Conservation (phyloP, 805 yeast genomes). For the Suhomyces kilbournensis region DNA sequence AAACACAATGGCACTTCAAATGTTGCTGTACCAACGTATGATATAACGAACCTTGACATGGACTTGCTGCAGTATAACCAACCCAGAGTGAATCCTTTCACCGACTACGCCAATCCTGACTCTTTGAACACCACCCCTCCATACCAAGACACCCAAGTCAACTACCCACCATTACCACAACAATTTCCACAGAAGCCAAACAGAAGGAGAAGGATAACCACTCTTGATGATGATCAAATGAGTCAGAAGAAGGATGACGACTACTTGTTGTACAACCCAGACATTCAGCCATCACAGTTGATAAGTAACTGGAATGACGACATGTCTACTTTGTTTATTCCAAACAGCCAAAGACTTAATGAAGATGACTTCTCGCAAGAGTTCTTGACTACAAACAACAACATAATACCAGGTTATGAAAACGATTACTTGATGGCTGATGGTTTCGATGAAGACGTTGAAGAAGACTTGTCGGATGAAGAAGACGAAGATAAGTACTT, state of each 20-base stretch:
- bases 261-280: slow-evolving; percentile 37
- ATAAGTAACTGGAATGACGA: slow-evolving; percentile 26
- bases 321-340: slow-evolving; percentile 29
- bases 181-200: slow-evolving; percentile 9
- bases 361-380: slow-evolving; percentile 11
- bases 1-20: slow-evolving; percentile 12
- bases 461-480: slow-evolving; percentile 40
- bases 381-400: slow-evolving; percentile 5
- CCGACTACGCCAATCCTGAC: slow-evolving; percentile 41
- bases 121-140: slow-evolving; percentile 12
- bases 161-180: slow-evolving; percentile 10
- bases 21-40: slow-evolving; percentile 1
- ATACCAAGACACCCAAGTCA: slow-evolving; percentile 9
- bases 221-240: slow-evolving; percentile 23
- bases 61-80: slow-evolving; percentile 6
- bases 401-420: slow-evolving; percentile 31
- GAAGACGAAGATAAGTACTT: slow-evolving; percentile 39
- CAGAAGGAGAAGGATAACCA: slow-evolving; percentile 33
- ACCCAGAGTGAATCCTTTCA: slow-evolving; percentile 27
- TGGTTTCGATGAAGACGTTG: slow-evolving; percentile 42
- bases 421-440: slow-evolving; percentile 33
- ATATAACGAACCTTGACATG: slow-evolving; percentile 10
- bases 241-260: slow-evolving; percentile 31
- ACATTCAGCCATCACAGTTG: slow-evolving; percentile 40
- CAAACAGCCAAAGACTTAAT: slow-evolving; percentile 11